Conservation (phyloP, 495 filamentous ascomycete genomes). For the Friedmanniomyces endolithicus region DNA sequence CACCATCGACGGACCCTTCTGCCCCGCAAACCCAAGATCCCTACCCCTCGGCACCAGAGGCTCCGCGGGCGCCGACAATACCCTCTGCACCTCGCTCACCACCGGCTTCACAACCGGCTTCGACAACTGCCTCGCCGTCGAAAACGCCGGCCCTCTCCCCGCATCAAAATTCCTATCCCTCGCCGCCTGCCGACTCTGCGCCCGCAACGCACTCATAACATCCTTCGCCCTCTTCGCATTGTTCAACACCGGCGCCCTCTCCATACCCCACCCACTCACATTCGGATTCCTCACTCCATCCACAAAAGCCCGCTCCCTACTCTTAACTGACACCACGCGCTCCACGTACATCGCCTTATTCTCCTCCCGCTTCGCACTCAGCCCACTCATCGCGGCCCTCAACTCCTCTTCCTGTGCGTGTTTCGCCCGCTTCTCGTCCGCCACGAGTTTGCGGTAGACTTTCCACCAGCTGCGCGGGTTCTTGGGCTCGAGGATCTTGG, state of each 20-base stretch:
- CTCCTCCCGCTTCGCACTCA: conserved; percentile 14
- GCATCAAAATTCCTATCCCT: background rate
- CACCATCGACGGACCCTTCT: background rate
- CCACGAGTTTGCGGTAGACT: conserved; percentile 37
- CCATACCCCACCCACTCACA: background rate
- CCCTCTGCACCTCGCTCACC: background rate
- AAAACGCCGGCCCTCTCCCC: background rate
- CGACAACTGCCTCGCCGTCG: background rate
- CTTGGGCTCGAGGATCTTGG: conserved; percentile 43
- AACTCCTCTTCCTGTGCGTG: conserved; percentile 19
- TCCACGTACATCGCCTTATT: conserved; percentile 7
- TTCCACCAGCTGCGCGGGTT: conserved; percentile 50
- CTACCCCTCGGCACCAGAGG: background rate
- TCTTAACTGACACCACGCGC: conserved; percentile 1
- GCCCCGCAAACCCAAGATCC: background rate
- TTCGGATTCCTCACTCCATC: conserved; percentile 2
- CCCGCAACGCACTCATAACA: conserved; percentile 2
- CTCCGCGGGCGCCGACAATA: background rate
- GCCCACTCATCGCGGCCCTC: conserved; percentile 15
- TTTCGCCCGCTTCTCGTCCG: conserved; percentile 12
- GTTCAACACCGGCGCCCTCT: background rate
- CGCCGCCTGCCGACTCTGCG: conserved; percentile 1
- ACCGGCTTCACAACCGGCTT: background rate
- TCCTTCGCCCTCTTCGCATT: conserved; percentile 14
- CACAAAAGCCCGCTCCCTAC: background rate